These are phyloP conservation scores for Sugiyamaella novakii DNA, from an alignment of 1,139 yeast genomes.

Conservation along the genomic window DNA sequence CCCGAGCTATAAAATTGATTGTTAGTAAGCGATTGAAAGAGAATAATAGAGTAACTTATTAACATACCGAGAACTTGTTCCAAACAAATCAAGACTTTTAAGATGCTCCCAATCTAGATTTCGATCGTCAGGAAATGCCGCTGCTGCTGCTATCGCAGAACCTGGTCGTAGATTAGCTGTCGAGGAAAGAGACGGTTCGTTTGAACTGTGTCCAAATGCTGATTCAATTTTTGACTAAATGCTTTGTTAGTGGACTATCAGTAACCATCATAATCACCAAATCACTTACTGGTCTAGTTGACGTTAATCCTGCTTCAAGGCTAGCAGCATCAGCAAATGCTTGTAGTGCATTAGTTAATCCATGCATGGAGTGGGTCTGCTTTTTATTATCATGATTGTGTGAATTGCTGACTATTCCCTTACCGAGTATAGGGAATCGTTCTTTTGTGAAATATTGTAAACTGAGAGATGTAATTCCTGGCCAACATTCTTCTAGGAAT, in stretches of 20 bases:
- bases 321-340: slow-evolving; percentile 21
- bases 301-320: slow-evolving; percentile 7
- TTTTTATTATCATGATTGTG: slow-evolving; percentile 7
- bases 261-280: neutral
- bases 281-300: slow-evolving; percentile 8
- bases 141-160: slow-evolving; percentile 18
- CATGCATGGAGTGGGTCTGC: slow-evolving; percentile 4
- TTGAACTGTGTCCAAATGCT: slow-evolving; percentile 4
- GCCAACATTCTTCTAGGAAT: slow-evolving; percentile 18
- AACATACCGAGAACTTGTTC: slow-evolving; percentile 10
- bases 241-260: neutral
- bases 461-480: slow-evolving; percentile 16
- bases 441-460: slow-evolving; percentile 17
- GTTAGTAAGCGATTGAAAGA: slow-evolving; percentile 1
- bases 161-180: neutral
- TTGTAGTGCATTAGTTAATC: slow-evolving; percentile 15
- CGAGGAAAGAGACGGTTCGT: slow-evolving; percentile 1
- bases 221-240: slow-evolving; percentile 14
- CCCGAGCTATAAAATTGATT: slow-evolving; percentile 5
- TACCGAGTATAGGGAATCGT: slow-evolving; percentile 10
- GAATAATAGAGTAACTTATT: neutral
- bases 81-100: slow-evolving; percentile 20
- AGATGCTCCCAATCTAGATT: slow-evolving; percentile 21
- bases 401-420: neutral
- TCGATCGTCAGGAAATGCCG: slow-evolving; percentile 14